phyloP scores from a whole-genome alignment of 192 early-diverging fungal species.

The Entomortierella chlamydospora region DNA sequence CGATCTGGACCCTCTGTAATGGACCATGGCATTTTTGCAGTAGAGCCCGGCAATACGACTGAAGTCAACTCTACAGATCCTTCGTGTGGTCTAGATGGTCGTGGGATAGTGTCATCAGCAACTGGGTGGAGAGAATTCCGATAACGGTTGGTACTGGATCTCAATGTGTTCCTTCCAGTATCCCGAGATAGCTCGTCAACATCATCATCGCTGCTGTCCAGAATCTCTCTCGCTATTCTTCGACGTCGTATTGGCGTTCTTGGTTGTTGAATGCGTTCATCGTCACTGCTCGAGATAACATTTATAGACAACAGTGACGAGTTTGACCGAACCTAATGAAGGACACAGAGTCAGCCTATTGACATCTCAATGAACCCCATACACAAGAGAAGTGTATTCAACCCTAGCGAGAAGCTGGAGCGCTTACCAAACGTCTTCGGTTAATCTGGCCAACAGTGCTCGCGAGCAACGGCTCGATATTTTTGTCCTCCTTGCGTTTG shows the following conservation, averaged over 20 bases:
- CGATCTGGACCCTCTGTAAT: conserved; percentile 29
- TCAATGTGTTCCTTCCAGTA: conserved; percentile 1
- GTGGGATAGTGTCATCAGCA: conserved; percentile 27
- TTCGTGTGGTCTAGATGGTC: not conserved
- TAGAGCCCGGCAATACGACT: not conserved
- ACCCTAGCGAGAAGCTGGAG: too few relatives aligned
- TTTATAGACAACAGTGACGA: conserved; percentile 7
- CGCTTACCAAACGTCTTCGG: not conserved
- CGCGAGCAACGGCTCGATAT: not conserved
- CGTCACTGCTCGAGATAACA: conserved; percentile 32
- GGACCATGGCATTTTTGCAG: conserved; percentile 39
- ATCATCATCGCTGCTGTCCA: conserved; percentile 25
- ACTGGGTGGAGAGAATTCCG: conserved; percentile 2
- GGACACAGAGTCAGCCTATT: not conserved
- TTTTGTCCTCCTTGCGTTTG: not conserved
- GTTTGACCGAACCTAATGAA: not conserved
- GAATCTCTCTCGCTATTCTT: not conserved
- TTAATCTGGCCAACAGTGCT: too few relatives aligned
- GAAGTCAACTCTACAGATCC: not conserved
- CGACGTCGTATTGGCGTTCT: not conserved
- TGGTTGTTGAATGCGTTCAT: conserved; percentile 8
- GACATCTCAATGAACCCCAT: too few relatives aligned
- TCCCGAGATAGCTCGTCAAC: conserved; percentile 27
- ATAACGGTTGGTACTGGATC: not conserved
- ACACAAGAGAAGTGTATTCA: too few relatives aligned